Evolutionary conservation across 805 yeast species (phyloP).

Genomic region (Wickerhamomyces chambardii): DNA sequence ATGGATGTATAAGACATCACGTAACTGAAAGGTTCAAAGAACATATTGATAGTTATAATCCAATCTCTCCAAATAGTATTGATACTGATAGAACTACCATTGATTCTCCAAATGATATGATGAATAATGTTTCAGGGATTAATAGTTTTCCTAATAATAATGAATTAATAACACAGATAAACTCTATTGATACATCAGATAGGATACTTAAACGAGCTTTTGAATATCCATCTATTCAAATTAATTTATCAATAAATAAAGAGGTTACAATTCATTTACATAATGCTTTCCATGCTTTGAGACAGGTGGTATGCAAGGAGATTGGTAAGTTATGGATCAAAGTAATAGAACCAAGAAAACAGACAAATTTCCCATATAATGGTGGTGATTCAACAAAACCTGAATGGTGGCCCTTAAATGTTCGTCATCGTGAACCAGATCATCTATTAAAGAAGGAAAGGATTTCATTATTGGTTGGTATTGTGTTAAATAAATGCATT

Average conservation of each 20-base stretch:
- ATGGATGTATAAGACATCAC: too few species aligned
- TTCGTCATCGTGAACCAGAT: slow-evolving; percentile 66
- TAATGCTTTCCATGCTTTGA: slow-evolving; percentile 22
- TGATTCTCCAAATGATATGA: too few species aligned
- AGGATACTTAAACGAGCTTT: neutral
- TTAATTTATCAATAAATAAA: neutral
- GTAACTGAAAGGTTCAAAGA: too few species aligned
- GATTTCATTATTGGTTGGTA: slow-evolving; percentile 31
- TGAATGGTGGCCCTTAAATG: slow-evolving; percentile 59
- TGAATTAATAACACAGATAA: too few species aligned
- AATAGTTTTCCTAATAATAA: too few species aligned
- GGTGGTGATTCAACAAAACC: slow-evolving; percentile 41
- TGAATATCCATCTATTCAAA: neutral
- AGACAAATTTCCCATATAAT: slow-evolving; percentile 54
- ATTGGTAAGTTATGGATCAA: slow-evolving; percentile 65
- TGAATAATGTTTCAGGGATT: too few species aligned
- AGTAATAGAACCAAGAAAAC: slow-evolving; percentile 57
- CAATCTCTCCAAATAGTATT: too few species aligned
- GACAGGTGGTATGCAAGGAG: slow-evolving; percentile 48
- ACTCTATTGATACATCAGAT: too few species aligned
- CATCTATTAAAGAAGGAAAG: slow-evolving; percentile 57
- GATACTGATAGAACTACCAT: too few species aligned
- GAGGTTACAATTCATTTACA: neutral
- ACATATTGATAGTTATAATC: too few species aligned
- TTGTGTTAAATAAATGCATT: too few species aligned